Percentiles rank a stretch among this genome's conserved stretches.
Conservation (phyloP, 768 basidiomycete genomes). For the Clavulina sp. region DNA sequence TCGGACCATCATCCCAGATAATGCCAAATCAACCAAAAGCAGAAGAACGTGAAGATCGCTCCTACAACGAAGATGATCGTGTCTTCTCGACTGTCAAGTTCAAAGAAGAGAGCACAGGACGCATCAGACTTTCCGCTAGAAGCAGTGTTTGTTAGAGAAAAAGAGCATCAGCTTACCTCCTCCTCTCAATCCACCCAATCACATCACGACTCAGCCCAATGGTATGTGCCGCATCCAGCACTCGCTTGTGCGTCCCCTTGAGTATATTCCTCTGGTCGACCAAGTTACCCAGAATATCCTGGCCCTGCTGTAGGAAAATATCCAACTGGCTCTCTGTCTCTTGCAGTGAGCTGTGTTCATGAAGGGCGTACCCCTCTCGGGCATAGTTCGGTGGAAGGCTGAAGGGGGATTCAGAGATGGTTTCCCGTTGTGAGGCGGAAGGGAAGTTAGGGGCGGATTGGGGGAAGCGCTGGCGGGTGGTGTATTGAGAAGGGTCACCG, state of each 20-base stretch:
- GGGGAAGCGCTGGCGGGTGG: conserved; percentile 49
- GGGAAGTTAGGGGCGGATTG: conserved; percentile 15
- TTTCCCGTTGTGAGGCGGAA: conserved; percentile 20
- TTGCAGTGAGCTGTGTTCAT: conserved; percentile 80
- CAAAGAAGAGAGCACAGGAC: neutral
- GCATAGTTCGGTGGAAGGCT: conserved; percentile 28
- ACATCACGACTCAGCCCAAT: conserved; percentile 85
- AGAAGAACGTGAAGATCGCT: conserved; percentile 73
- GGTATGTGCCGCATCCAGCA: conserved; percentile 85
- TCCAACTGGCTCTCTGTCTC: conserved; percentile 70
- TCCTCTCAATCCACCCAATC: conserved; percentile 90
- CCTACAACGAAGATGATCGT: conserved; percentile 86
- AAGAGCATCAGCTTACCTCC: conserved; percentile 45
- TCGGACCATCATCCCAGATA: conserved; percentile 63
- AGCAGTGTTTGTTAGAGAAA: neutral
- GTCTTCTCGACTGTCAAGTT: conserved; percentile 67
- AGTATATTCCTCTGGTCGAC: conserved; percentile 84
- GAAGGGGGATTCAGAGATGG: conserved; percentile 74
- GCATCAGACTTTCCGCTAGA: neutral
- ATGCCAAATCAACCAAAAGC: conserved; percentile 84
- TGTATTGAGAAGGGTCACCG: conserved; percentile 28
- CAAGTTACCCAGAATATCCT: conserved; percentile 79
- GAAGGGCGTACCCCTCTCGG: conserved; percentile 66
- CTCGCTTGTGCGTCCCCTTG: conserved; percentile 79
- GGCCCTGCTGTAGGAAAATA: conserved; percentile 80